Evolutionary conservation across 176 grass and related monocot genomes (phyloP).

Genomic region (Raddia distichophylla): DNA sequence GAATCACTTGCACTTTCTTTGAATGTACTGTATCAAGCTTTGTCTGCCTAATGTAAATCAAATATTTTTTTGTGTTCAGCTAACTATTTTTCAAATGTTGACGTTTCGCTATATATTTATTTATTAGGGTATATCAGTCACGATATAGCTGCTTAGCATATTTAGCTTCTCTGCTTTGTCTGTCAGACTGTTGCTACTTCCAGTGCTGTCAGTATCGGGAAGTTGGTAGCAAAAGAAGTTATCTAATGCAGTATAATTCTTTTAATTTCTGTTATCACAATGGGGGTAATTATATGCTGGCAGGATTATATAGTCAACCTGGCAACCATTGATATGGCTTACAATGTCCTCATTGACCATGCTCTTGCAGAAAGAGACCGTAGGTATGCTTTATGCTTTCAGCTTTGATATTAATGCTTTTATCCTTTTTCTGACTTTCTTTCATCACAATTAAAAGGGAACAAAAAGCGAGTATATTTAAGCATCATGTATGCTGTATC

Average conservation of each 20-base stretch:
- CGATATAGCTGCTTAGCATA: slow-evolving; percentile 3
- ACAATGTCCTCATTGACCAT: slow-evolving; percentile 92
- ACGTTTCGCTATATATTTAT: not conserved
- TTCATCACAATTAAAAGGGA: not conserved
- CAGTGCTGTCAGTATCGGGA: slow-evolving; percentile 7
- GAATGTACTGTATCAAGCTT: slow-evolving; percentile 3
- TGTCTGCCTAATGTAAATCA: slow-evolving; percentile 1
- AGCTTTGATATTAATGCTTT: slow-evolving; percentile 30
- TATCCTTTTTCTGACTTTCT: slow-evolving; percentile 2
- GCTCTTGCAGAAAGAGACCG: slow-evolving; percentile 95
- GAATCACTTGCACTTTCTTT: not conserved
- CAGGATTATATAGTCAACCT: slow-evolving; percentile 95
- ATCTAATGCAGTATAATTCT: slow-evolving; percentile 16
- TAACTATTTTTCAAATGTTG: not conserved
- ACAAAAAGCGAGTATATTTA: slow-evolving; percentile 19
- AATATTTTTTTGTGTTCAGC: not conserved
- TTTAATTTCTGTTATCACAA: slow-evolving; percentile 23
- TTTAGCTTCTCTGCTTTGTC: slow-evolving; percentile 19
- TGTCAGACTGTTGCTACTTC: not conserved
- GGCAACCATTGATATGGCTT: slow-evolving; percentile 91
- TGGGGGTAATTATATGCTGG: slow-evolving; percentile 48
- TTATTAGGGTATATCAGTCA: slow-evolving; percentile 2
- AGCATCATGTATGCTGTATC: slow-evolving; percentile 3
- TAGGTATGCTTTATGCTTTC: slow-evolving; percentile 73
- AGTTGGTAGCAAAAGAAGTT: slow-evolving; percentile 16